Percentiles rank a stretch among this genome's conserved stretches.
Conservation (phyloP, 1,284 basidiomycete genomes). For the Chalciporus piperatoides region DNA sequence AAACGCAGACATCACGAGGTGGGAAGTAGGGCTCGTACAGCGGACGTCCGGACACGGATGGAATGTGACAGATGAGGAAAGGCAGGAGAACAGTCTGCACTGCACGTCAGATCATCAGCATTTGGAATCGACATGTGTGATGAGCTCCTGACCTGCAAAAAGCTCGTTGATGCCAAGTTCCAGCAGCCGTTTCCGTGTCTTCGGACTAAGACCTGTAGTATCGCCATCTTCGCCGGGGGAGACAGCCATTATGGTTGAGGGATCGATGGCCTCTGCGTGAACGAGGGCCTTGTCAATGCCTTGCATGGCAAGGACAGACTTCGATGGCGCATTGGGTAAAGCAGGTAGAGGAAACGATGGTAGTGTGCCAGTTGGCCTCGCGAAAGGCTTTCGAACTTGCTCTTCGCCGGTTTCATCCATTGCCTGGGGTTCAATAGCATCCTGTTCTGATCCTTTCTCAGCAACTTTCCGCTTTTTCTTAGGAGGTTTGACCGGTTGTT, state of each 20-base stretch:
- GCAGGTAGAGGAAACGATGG: constrained; percentile 71
- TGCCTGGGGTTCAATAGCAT: background rate
- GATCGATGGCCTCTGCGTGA: constrained; percentile 69
- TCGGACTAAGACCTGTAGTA: constrained; percentile 54
- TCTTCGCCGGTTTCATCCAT: background rate
- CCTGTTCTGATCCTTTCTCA: background rate
- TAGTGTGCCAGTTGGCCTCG: constrained; percentile 34
- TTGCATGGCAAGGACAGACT: constrained; percentile 60
- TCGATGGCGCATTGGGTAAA: constrained; percentile 60
- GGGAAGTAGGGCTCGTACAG: constrained; percentile 72
- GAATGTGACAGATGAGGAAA: constrained; percentile 56
- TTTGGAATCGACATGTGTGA: constrained; percentile 1
- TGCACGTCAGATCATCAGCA: constrained; percentile 30
- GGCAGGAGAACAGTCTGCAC: constrained; percentile 85
- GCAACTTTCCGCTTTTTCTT: constrained; percentile 22
- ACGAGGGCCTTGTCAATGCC: constrained; percentile 74
- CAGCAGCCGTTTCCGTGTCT: constrained; percentile 58
- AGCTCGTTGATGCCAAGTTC: constrained; percentile 79
- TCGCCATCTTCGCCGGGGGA: constrained; percentile 40
- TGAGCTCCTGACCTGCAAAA: constrained; percentile 71
- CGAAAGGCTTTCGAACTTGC: constrained; percentile 3
- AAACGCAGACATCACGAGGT: constrained; percentile 88
- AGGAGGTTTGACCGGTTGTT: constrained; percentile 3
- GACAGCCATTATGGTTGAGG: constrained; percentile 49
- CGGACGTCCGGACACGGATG: constrained; percentile 32